Evolutionary conservation across 768 basidiomycete species (phyloP).

Genomic region (Boletus patriciae): DNA sequence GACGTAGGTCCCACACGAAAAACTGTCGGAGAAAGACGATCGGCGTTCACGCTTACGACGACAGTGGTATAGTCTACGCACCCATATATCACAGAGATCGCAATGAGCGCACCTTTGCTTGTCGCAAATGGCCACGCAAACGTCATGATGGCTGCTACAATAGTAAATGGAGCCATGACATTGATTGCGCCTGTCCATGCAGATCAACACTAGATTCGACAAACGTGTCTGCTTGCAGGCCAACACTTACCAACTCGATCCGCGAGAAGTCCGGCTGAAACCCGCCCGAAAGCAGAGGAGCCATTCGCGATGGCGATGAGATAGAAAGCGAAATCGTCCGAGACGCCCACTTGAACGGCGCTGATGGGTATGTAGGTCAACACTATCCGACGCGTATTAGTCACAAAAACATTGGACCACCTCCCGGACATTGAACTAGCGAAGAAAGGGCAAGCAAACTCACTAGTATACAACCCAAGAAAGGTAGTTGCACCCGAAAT

Average conservation of each 20-base stretch:
- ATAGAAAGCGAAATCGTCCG: conserved; percentile 56
- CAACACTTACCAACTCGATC: conserved; percentile 50
- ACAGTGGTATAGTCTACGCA: conserved; percentile 27
- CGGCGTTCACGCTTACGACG: background rate
- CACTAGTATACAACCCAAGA: conserved; percentile 70
- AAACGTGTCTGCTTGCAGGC: background rate
- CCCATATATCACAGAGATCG: conserved; percentile 64
- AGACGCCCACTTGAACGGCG: conserved; percentile 50
- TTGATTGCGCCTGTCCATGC: conserved; percentile 56
- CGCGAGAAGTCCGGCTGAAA: conserved; percentile 50
- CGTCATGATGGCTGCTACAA: conserved; percentile 56
- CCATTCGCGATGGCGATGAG: conserved; percentile 69
- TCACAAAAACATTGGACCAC: background rate
- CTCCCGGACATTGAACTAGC: too few relatives aligned
- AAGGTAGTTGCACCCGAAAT: conserved; percentile 55
- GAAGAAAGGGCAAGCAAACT: conserved; percentile 9
- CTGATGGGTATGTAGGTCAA: conserved; percentile 66
- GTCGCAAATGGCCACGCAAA: conserved; percentile 69
- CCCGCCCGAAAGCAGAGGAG: conserved; percentile 60
- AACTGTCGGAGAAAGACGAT: conserved; percentile 34
- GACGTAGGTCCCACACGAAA: conserved; percentile 62
- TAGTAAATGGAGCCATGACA: conserved; percentile 63
- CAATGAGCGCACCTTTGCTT: conserved; percentile 46
- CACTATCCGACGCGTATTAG: conserved; percentile 37
- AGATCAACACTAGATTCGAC: background rate